Evolutionary conservation across 345 rosid species (phyloP).

Genomic region (Streptanthus diversifolius): DNA sequence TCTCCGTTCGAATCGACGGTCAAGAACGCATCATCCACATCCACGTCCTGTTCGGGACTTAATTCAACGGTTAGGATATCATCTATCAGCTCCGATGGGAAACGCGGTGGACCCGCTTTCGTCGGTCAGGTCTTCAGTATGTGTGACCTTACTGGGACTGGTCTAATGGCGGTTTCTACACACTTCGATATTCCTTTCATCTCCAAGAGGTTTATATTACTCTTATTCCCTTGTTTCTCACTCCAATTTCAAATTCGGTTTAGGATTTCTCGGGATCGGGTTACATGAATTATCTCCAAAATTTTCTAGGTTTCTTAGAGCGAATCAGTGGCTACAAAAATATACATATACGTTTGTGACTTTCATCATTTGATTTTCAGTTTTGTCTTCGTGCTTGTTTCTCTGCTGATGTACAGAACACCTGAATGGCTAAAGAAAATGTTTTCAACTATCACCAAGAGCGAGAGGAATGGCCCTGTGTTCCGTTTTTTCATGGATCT

Average conservation of each 20-base stretch:
- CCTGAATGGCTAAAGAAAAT: slow-evolving; percentile 93
- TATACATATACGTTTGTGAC: no score
- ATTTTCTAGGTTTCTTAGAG: background rate
- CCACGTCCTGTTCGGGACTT: slow-evolving; percentile 53
- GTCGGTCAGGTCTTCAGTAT: slow-evolving; percentile 96
- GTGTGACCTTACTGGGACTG: slow-evolving; percentile 97
- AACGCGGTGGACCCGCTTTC: slow-evolving; percentile 87
- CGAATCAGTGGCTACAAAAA: background rate
- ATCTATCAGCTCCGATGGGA: slow-evolving; percentile 60
- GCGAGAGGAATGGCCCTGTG: slow-evolving; percentile 85
- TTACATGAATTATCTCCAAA: background rate
- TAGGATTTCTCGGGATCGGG: background rate
- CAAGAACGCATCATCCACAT: slow-evolving; percentile 40
- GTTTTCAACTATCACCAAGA: slow-evolving; percentile 69
- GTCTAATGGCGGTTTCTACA: slow-evolving; percentile 93
- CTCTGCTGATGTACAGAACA: slow-evolving; percentile 45
- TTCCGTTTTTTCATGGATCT: slow-evolving; percentile 92
- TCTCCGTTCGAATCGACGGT: slow-evolving; percentile 46
- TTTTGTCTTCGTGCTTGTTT: slow-evolving; percentile 3
- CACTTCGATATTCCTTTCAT: slow-evolving; percentile 88
- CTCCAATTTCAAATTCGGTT: background rate
- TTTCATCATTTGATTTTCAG: background rate
- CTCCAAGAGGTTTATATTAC: slow-evolving; percentile 54
- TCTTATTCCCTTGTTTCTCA: background rate
- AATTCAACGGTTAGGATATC: slow-evolving; percentile 78